Evolutionary conservation across 2,329 filamentous ascomycete species (phyloP), one percentile per base, ranked within the genome.

Genomic region (Aspergillus sp.): DNA sequence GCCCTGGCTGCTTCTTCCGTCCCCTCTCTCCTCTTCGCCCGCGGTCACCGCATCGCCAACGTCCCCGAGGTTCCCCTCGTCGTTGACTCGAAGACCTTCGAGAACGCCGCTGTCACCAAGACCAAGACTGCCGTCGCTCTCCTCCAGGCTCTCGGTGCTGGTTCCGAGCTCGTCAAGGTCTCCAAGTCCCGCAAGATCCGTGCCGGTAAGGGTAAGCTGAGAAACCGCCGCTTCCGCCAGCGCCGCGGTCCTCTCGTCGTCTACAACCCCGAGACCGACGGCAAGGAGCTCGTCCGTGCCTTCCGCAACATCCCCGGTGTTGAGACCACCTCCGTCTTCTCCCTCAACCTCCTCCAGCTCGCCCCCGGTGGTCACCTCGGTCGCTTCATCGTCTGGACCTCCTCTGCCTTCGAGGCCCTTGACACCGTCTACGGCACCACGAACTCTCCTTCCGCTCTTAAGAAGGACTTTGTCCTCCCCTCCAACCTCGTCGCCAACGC

Each of bases 281-380:
- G 95, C 83, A 96, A 93, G 84, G 90, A 96, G 78, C 87, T 99
- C 69, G 85, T 93, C 77, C 87, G 85, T 76, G 93, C 92, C 73
- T 97, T 97, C 91, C 93, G 95, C 86, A 99, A 99, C 89, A 90
- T 99, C 76, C 87, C 95, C 75, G 95, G 95, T 83, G 93, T 98
- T 70, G 95, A 99, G 90, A 96, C 92, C 68, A 93, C 86, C 76
- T 89, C 93, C 70, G 93, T 97, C 80, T 93, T 89, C 82, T 84
- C 91, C 67, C 87, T 99, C 75, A 97, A 98, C 88, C 93, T 98
- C 75, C 91, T 99, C 79, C 95, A 99, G 87, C 91, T 99, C 77
- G 95, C 95, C 69, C 95, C 95, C 70, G 95, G 95, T 86, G 96
- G 95, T 75, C 95, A 99, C 84, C 90, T 99, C 72, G 95, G 95